A percentile compares a stretch with the other conserved stretches of the same genome.
These are phyloP conservation scores for Amylostereum areolatum DNA, from an alignment of 1,284 basidiomycete genomes.

Conservation along the genomic window DNA sequence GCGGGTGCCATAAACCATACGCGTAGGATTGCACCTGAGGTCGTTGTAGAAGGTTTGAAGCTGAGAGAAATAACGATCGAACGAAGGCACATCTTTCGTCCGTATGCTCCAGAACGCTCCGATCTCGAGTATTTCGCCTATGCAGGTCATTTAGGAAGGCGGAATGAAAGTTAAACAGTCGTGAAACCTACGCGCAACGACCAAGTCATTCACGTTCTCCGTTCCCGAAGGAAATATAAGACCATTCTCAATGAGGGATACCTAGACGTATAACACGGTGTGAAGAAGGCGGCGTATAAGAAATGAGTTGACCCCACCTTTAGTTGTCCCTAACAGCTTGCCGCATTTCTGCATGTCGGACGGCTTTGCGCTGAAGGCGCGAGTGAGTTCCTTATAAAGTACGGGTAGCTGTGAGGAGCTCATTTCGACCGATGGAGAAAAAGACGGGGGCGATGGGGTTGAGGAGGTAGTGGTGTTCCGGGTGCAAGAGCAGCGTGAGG, in stretches of 20 bases:
- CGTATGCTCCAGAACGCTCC: constrained; percentile 93
- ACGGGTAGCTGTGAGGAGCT: constrained; percentile 46
- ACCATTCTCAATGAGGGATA: constrained; percentile 74
- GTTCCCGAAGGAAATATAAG: constrained; percentile 64
- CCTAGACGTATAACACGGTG: constrained; percentile 34
- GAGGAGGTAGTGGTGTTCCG: constrained; percentile 6
- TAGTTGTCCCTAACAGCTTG: constrained; percentile 56
- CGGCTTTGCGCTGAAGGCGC: constrained; percentile 54
- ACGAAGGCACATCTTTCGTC: constrained; percentile 82
- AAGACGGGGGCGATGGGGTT: not conserved
- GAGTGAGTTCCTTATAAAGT: constrained; percentile 59
- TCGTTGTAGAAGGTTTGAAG: constrained; percentile 92
- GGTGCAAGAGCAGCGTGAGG: constrained; percentile 30
- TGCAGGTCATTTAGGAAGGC: constrained; percentile 3
- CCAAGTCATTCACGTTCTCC: constrained; percentile 55
- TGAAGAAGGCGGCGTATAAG: not conserved
- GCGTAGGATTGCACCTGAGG: constrained; percentile 48
- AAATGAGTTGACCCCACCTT: constrained; percentile 44
- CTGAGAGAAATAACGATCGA: constrained; percentile 93
- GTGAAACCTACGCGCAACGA: constrained; percentile 57
- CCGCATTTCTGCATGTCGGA: constrained; percentile 63
- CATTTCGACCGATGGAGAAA: constrained; percentile 29
- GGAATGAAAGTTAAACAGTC: not conserved
- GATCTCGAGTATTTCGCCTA: constrained; percentile 93
- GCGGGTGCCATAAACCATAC: not conserved